A percentile compares a stretch with the other conserved stretches of the same genome.
Evolutionary conservation across 768 basidiomycete genomes (phyloP).

Genomic region (Baorangia bicolor): DNA sequence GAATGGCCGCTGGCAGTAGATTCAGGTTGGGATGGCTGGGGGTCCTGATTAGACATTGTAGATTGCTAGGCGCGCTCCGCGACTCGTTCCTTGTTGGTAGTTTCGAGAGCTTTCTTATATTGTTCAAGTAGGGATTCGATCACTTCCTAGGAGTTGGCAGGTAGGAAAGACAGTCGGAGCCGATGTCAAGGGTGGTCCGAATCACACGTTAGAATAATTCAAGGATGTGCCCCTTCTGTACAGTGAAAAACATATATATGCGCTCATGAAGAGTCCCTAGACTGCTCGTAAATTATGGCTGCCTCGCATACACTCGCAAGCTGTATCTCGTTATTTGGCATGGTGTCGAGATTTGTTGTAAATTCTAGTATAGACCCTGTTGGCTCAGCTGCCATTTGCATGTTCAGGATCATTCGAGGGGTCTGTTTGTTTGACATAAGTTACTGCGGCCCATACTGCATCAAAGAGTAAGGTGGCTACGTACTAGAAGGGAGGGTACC

Average conservation of each 20-base stretch:
- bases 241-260: background rate
- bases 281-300: background rate
- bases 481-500: conserved; percentile 14
- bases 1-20: background rate
- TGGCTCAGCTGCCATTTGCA: conserved; percentile 12
- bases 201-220: background rate
- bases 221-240: background rate
- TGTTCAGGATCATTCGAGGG: conserved; percentile 22
- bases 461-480: background rate
- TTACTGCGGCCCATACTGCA: background rate
- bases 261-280: background rate
- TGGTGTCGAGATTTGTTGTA: conserved; percentile 2
- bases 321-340: background rate
- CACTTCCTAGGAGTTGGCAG: no score
- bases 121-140: background rate
- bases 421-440: conserved; percentile 7
- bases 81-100: no score
- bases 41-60: background rate
- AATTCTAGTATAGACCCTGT: conserved; percentile 8
- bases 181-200: background rate
- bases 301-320: background rate
- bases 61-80: background rate
- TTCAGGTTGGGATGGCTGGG: background rate
- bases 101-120: background rate
- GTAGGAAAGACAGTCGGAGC: background rate